Evolutionary conservation across 495 filamentous ascomycete genomes (phyloP).

Genomic region (Penicillium nucicola): DNA sequence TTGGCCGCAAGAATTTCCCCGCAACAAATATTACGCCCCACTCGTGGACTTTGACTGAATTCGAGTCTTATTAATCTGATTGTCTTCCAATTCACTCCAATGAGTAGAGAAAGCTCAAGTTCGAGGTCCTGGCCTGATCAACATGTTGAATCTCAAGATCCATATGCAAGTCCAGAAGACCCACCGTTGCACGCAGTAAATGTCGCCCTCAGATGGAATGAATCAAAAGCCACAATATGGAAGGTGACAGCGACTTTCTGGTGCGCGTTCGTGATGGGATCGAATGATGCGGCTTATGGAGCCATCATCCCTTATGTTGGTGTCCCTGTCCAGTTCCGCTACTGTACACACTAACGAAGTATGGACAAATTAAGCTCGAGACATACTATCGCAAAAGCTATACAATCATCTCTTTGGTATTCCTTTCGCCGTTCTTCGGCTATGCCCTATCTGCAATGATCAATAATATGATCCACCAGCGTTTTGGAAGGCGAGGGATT

Average conservation of each 20-base stretch:
- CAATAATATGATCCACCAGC: constrained; percentile 52
- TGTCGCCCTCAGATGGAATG: constrained; percentile 20
- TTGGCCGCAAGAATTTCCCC: not conserved
- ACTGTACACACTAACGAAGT: not conserved
- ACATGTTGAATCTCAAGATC: not conserved
- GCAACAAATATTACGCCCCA: not conserved
- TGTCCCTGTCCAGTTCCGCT: not conserved
- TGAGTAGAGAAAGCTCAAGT: not conserved
- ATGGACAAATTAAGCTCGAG: constrained; percentile 41
- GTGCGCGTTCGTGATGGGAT: constrained; percentile 58
- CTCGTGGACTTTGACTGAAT: too few relatives aligned
- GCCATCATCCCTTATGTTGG: constrained; percentile 48
- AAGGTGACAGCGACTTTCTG: constrained; percentile 16
- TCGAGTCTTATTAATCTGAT: too few relatives aligned
- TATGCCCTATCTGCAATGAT: constrained; percentile 51
- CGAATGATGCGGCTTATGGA: constrained; percentile 73
- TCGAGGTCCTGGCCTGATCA: not conserved
- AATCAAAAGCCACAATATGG: constrained; percentile 22
- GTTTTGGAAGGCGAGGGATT: constrained; percentile 68
- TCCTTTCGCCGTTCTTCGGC: constrained; percentile 56
- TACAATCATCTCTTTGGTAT: constrained; percentile 53
- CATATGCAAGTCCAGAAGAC: not conserved
- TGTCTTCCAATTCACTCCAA: too few relatives aligned
- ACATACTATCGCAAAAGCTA: constrained; percentile 53
- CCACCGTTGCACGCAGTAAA: constrained; percentile 17